Evolutionary conservation across 768 basidiomycete genomes (phyloP).

Genomic region (Suillus cothurnatus): DNA sequence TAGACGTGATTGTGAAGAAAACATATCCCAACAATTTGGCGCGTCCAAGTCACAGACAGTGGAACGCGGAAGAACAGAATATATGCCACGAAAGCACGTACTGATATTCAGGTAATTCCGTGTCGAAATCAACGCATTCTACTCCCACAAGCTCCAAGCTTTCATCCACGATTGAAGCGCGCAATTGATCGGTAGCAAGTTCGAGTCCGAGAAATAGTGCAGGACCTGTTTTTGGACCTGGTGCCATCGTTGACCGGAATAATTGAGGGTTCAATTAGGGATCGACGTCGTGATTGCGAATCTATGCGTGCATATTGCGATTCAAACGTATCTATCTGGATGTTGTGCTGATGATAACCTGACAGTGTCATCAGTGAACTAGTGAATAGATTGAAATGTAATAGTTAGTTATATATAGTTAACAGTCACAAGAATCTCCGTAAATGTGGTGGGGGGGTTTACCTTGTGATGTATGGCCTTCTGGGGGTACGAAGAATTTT

Average conservation of each 20-base stretch:
- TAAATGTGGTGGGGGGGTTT: too few relatives aligned
- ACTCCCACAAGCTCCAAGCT: conserved; percentile 80
- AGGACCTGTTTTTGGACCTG: conserved; percentile 41
- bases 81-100: conserved; percentile 42
- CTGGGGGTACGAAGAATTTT: too few relatives aligned
- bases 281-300: conserved; percentile 11
- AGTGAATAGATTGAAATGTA: too few relatives aligned
- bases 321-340: too few relatives aligned
- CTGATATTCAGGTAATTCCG: conserved; percentile 80
- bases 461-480: too few relatives aligned
- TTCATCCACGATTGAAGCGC: conserved; percentile 83
- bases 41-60: conserved; percentile 7
- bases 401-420: too few relatives aligned
- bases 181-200: conserved; percentile 80
- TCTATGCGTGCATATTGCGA: too few relatives aligned
- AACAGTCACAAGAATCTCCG: too few relatives aligned
- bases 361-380: too few relatives aligned
- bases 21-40: conserved; percentile 2
- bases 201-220: conserved; percentile 85
- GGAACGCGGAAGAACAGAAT: conserved; percentile 6
- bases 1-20: conserved; percentile 13
- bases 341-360: too few relatives aligned
- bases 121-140: conserved; percentile 82
- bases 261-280: conserved; percentile 9
- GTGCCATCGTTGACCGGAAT: conserved; percentile 28